Percentiles rank a stretch among this genome's conserved stretches.
Conservation (phyloP, 2,329 filamentous ascomycete species). For the Pseudogymnoascus pannorum region DNA sequence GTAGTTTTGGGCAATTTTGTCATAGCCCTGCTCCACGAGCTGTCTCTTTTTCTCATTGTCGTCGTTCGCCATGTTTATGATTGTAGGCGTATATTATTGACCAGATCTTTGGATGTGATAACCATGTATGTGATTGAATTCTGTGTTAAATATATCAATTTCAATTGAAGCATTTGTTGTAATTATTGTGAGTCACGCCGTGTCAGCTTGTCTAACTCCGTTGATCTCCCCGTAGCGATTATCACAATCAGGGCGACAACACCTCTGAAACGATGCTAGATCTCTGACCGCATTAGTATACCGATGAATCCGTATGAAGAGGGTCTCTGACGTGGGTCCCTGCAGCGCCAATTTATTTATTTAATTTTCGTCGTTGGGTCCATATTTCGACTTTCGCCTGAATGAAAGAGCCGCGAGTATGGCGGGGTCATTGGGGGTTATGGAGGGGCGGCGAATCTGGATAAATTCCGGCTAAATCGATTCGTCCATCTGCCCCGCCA, state of each 20-base stretch:
- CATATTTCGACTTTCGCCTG: background rate
- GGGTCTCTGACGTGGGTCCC: background rate
- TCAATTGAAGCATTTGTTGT: background rate
- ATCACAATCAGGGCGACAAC: background rate
- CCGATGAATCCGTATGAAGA: background rate
- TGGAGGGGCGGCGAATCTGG: slow-evolving; percentile 6
- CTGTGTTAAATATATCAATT: background rate
- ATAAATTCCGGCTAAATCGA: slow-evolving; percentile 3
- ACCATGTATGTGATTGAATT: background rate
- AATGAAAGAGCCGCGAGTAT: slow-evolving; percentile 7
- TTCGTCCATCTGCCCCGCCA: slow-evolving; percentile 1
- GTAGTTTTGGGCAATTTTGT: background rate
- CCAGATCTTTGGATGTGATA: background rate
- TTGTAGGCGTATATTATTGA: background rate
- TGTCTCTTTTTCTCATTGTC: background rate
- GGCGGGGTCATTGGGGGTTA: slow-evolving; percentile 3
- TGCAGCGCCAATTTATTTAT: background rate
- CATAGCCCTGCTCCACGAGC: slow-evolving; percentile 9
- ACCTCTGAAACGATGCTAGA: background rate
- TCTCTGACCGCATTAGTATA: background rate
- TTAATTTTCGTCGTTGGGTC: background rate
- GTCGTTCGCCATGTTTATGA: slow-evolving; percentile 1
- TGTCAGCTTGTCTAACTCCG: background rate
- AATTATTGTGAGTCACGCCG: background rate
- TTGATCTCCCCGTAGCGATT: background rate